phyloP scores from a whole-genome alignment of 202 grass and related monocot genomes.

The Cymbopogon flexuosus region DNA sequence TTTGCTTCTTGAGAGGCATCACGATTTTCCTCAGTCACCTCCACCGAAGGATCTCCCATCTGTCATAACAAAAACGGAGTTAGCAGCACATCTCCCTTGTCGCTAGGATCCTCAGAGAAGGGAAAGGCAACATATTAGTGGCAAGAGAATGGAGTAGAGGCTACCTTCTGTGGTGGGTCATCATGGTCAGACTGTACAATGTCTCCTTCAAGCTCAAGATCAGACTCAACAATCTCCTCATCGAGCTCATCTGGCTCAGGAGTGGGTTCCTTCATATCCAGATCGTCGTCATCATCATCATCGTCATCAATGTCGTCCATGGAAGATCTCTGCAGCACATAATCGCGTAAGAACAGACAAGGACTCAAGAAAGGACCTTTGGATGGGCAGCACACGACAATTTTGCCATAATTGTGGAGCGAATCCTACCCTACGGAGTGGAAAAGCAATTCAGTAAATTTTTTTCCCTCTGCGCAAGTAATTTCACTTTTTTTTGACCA shows the following conservation, averaged over 20 bases:
- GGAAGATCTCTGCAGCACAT: conserved; percentile 38
- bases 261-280: conserved; percentile 43
- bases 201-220: conserved; percentile 82
- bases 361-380: background rate
- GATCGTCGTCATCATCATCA: conserved; percentile 31
- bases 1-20: conserved; percentile 84
- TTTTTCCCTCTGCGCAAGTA: background rate
- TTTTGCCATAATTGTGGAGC: background rate
- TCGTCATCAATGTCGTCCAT: conserved; percentile 62
- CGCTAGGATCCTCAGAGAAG: background rate
- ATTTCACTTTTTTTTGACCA: background rate
- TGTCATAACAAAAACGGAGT: background rate
- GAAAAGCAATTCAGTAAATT: background rate
- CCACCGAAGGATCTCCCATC: conserved; percentile 79
- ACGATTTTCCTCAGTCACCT: conserved; percentile 82
- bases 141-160: background rate
- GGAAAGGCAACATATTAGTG: background rate
- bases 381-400: background rate
- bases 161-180: conserved; percentile 72
- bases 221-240: conserved; percentile 83
- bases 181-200: conserved; percentile 77
- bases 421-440: background rate
- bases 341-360: background rate
- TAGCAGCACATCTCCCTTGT: background rate
- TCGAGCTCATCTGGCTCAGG: conserved; percentile 69